Evolutionary conservation across 2,329 filamentous ascomycete species (phyloP).

Genomic region (Pestalotiopsis sp.): DNA sequence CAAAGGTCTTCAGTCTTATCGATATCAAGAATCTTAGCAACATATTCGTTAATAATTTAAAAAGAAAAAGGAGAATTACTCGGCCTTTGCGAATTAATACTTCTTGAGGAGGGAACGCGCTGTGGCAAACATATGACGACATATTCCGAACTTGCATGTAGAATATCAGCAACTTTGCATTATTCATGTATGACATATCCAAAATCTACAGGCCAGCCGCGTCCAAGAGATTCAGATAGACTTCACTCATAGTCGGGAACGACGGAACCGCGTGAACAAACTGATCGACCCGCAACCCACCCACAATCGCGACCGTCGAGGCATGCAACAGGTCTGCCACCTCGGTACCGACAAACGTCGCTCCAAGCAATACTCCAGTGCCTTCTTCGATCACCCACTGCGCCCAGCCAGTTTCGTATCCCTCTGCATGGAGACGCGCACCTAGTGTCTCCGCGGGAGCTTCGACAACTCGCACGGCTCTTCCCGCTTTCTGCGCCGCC

Average conservation of each 20-base stretch:
- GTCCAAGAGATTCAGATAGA: neutral
- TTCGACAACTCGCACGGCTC: neutral
- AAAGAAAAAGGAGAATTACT: too few relatives aligned
- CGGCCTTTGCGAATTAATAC: too few relatives aligned
- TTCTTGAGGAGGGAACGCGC: too few relatives aligned
- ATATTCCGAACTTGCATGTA: too few relatives aligned
- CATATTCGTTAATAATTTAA: too few relatives aligned
- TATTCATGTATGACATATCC: too few relatives aligned
- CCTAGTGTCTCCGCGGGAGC: neutral
- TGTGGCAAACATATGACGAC: too few relatives aligned
- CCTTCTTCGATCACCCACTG: neutral
- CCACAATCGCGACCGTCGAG: neutral
- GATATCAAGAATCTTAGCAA: too few relatives aligned
- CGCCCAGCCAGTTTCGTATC: neutral
- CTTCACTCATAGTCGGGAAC: neutral
- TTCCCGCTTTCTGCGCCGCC: neutral
- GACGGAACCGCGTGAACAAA: neutral
- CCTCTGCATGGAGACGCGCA: neutral
- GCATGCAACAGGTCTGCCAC: neutral
- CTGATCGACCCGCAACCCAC: neutral
- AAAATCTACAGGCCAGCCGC: neutral
- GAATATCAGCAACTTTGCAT: too few relatives aligned
- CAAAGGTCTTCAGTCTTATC: too few relatives aligned
- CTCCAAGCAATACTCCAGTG: neutral
- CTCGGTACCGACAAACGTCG: neutral